Conservation (phyloP, 2,329 filamentous ascomycete species). For the Ceratocystiopsis minuta region DNA sequence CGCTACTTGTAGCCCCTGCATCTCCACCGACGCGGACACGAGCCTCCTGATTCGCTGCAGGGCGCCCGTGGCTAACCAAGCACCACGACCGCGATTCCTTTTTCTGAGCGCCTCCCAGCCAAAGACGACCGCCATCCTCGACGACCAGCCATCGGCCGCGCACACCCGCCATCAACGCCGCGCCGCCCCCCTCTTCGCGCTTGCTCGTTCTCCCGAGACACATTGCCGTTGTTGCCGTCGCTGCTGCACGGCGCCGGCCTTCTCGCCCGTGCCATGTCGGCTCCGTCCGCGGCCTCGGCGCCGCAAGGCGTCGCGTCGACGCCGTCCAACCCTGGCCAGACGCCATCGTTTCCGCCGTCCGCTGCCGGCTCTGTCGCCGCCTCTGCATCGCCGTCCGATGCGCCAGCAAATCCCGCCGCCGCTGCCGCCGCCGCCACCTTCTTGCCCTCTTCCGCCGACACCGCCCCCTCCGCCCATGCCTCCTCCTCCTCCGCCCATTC, state of each 20-base stretch:
- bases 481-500: background rate
- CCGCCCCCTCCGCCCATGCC: too few species aligned
- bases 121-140: slow-evolving; percentile 1
- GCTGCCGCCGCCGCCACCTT: background rate
- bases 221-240: slow-evolving; percentile 11
- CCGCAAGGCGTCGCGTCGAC: slow-evolving; percentile 6
- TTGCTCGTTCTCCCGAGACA: background rate
- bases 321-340: background rate
- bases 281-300: slow-evolving; percentile 19
- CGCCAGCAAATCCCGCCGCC: background rate
- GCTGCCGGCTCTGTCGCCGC: background rate
- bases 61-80: too few species aligned
- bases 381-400: background rate
- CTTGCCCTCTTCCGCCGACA: background rate
- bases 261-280: slow-evolving; percentile 22
- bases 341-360: background rate
- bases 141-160: background rate
- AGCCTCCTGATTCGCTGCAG: too few species aligned
- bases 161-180: slow-evolving; percentile 2
- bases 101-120: slow-evolving; percentile 3
- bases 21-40: too few species aligned
- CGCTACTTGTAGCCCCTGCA: too few species aligned
- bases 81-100: slow-evolving; percentile 7
- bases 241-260: slow-evolving; percentile 19
- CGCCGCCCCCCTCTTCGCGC: slow-evolving; percentile 1